Evolutionary conservation across 1,284 basidiomycete genomes (phyloP), one percentile per base, ranked within the genome.

Genomic region (Meripilus lineatus): DNA sequence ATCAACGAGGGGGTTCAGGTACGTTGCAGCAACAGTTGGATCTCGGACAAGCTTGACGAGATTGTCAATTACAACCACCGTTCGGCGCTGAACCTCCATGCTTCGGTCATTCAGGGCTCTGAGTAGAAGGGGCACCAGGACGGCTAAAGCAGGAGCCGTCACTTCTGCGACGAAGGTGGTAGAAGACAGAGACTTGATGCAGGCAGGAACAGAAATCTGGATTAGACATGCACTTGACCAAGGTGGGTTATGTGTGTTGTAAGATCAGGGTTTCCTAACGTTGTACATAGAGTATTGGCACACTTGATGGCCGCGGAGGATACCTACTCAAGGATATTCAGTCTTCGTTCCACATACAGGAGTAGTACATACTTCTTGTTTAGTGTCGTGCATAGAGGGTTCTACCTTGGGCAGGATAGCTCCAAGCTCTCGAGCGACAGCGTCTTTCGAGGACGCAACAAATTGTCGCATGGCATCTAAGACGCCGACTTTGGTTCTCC

Each of bases 101-200:
- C 91, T 94, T 53, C 95, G 81, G 66, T 98, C 95, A 61, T 95
- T 95, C 54, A 99, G 74, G 5, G 93, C 95, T 60, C 96, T 92
- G 43, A 83, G 76, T 44, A 99, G 75, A 32, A 99, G 80, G 4
- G 95, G 95, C 2, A 96, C 93, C 54, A 99, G 83, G 55, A 99
- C 93, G 20, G 96, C 95, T 32, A 99, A 79, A 13, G 95, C 93
- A 13, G 95, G 95, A 1, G 92, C 88, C 25, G 89, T 97, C 55
- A 99, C 93, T 69, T 99, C 95, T 44, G 93, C 91, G 48, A 99
- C 96, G 58, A 97, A 99, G 13, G 95, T 98, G 32, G 92, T 94
- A 46, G 82, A 88, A 5, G 93, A 94, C 7, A 98, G 76, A 38
- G 92, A 83, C 72, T 99, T 99, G 79, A 99, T 94, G 58, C 93